Evolutionary conservation across 2,329 filamentous ascomycete genomes (phyloP).

Genomic region (Conoideocrella luteorostrata): DNA sequence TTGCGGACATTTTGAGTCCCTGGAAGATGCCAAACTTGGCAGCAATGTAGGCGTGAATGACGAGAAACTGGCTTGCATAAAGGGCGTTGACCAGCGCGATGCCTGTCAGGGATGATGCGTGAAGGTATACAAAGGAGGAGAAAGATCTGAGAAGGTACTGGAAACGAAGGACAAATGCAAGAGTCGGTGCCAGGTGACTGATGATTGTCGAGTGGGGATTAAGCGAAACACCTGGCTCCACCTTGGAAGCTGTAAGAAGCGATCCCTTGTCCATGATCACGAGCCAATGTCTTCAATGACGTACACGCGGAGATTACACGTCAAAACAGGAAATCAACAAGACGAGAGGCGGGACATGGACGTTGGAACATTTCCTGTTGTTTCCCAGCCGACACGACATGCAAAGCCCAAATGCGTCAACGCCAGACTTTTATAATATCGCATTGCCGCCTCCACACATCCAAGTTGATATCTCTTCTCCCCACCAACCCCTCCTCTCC

Average conservation of each 20-base stretch:
- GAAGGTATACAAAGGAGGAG: conserved; percentile 25
- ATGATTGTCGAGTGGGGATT: conserved; percentile 25
- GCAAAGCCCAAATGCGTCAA: too few species aligned
- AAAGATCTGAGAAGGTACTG: conserved; percentile 27
- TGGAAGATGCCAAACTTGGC: conserved; percentile 24
- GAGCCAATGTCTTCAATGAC: background rate
- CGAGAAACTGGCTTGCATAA: conserved; percentile 19
- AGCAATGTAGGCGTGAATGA: conserved; percentile 19
- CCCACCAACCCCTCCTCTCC: too few species aligned
- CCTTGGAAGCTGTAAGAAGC: conserved; percentile 31
- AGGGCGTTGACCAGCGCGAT: conserved; percentile 18
- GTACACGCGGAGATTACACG: too few species aligned
- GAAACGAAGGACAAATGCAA: too few species aligned
- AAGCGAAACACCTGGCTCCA: conserved; percentile 24
- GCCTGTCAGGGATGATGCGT: conserved; percentile 23
- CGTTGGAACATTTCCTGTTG: too few species aligned
- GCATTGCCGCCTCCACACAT: too few species aligned
- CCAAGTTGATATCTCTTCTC: too few species aligned
- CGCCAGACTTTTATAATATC: too few species aligned
- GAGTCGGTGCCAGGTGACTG: conserved; percentile 25
- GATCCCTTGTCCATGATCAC: conserved; percentile 27
- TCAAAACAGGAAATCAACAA: too few species aligned
- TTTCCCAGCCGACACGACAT: too few species aligned
- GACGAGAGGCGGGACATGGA: too few species aligned
- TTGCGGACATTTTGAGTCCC: conserved; percentile 21